Conservation (phyloP, 805 yeast genomes). For the Zygotorulaspora chibaensis region DNA sequence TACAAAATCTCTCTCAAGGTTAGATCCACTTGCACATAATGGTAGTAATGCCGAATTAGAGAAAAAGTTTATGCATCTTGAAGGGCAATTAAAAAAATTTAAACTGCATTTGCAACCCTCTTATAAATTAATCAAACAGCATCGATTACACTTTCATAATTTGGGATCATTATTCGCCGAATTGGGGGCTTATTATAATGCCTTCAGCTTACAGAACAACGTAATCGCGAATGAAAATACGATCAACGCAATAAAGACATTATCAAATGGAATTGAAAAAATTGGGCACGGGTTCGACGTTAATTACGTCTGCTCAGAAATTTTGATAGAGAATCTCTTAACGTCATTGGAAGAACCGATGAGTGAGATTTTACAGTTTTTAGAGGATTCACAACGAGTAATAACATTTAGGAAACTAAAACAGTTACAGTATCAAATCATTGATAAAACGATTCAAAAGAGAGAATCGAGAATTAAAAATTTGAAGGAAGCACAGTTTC, state of each 20-base stretch:
- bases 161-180: constrained; percentile 65
- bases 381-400: constrained; percentile 40
- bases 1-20: constrained; percentile 46
- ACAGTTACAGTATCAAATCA: constrained; percentile 45
- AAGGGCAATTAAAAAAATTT: constrained; percentile 31
- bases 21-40: constrained; percentile 24
- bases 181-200: constrained; percentile 66
- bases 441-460: constrained; percentile 39
- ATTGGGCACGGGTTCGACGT: constrained; percentile 85
- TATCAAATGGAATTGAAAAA: constrained; percentile 59
- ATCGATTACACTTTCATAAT: constrained; percentile 43
- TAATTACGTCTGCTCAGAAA: constrained; percentile 50
- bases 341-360: constrained; percentile 39
- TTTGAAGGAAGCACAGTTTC: constrained; percentile 35
- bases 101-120: constrained; percentile 25
- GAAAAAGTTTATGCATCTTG: constrained; percentile 40
- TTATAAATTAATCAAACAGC: constrained; percentile 28
- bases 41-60: constrained; percentile 34
- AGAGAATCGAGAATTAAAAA: constrained; percentile 31
- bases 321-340: constrained; percentile 39
- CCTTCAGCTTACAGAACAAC: constrained; percentile 53
- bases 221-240: constrained; percentile 56
- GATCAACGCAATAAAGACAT: constrained; percentile 33
- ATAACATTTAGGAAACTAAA: constrained; percentile 57
- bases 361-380: constrained; percentile 34